Evolutionary conservation across 2,329 filamentous ascomycete species (phyloP).

Genomic region (Aspergillus japonicus): DNA sequence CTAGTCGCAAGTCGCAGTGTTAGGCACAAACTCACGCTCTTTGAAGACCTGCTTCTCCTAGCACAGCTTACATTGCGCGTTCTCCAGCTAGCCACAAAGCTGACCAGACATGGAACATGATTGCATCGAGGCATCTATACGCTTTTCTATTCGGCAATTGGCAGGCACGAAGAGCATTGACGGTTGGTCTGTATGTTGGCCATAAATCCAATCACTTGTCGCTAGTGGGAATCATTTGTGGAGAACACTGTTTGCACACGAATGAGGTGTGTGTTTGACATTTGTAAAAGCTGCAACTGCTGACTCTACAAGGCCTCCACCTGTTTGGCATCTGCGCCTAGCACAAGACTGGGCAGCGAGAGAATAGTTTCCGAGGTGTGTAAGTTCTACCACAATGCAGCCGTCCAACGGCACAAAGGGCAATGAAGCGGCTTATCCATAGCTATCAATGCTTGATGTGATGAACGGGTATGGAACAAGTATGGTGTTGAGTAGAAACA

Average conservation of each 20-base stretch:
- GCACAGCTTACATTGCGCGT: background rate
- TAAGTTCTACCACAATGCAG: background rate
- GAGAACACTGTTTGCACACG: background rate
- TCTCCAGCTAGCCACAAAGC: background rate
- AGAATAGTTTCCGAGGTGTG: background rate
- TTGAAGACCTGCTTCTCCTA: background rate
- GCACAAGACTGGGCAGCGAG: background rate
- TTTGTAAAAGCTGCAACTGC: background rate
- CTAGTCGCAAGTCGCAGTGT: background rate
- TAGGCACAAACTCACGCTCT: slow-evolving; percentile 1
- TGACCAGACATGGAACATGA: background rate
- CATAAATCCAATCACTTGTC: background rate
- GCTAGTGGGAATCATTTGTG: background rate
- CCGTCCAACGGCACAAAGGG: background rate
- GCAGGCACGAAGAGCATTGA: background rate
- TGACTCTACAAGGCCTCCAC: background rate
- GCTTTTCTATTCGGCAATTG: background rate
- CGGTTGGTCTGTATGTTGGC: background rate
- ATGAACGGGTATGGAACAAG: no score
- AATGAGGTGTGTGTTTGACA: background rate
- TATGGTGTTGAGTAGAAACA: no score
- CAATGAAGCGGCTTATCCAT: background rate
- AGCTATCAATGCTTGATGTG: background rate
- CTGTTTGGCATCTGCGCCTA: background rate
- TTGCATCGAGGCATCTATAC: background rate